phyloP scores from a whole-genome alignment of 2,329 filamentous ascomycete species.

The Emericellopsis atlantica region DNA sequence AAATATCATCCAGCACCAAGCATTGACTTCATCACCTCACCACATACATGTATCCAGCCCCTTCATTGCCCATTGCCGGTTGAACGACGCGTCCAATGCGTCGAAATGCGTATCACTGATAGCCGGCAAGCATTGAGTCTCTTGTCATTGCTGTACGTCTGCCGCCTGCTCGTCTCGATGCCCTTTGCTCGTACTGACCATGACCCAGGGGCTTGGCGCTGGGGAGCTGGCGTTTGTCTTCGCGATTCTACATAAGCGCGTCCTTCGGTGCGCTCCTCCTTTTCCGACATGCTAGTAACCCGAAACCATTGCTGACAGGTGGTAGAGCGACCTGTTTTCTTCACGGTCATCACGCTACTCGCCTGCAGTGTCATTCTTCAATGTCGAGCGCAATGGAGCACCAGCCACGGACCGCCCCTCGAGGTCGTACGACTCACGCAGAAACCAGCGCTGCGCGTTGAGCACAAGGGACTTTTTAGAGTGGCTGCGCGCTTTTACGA shows the following conservation, averaged over 20 bases:
- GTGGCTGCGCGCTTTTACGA: not conserved
- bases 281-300: too few relatives aligned
- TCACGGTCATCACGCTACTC: slow-evolving; percentile 1
- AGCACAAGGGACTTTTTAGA: not conserved
- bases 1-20: too few relatives aligned
- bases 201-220: not conserved
- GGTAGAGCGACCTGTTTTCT: slow-evolving; percentile 1
- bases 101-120: not conserved
- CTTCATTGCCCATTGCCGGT: too few relatives aligned
- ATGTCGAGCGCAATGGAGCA: not conserved
- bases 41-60: too few relatives aligned
- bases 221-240: slow-evolving; percentile 1
- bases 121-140: not conserved
- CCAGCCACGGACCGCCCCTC: not conserved
- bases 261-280: slow-evolving; percentile 1
- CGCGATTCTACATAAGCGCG: slow-evolving; percentile 2
- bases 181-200: too few relatives aligned
- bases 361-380: not conserved
- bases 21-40: too few relatives aligned
- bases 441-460: not conserved
- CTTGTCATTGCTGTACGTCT: slow-evolving; percentile 1
- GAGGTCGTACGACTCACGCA: not conserved
- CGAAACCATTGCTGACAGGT: not conserved
- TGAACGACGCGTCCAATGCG: not conserved
- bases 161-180: not conserved